Evolutionary conservation across 768 basidiomycete genomes (phyloP).

Genomic region (Thelephora ganbajun): DNA sequence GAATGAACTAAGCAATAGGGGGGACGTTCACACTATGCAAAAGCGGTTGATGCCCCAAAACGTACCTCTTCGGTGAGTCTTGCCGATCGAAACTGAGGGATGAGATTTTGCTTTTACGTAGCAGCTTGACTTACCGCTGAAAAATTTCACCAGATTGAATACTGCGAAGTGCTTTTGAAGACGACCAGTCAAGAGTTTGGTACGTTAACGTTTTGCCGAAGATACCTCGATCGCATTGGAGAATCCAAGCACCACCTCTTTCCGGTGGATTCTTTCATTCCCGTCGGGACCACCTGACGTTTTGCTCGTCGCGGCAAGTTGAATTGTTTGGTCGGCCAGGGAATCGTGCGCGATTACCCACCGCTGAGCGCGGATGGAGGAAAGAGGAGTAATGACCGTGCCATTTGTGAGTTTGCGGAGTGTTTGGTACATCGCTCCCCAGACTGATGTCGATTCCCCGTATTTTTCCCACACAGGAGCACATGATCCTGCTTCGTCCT

Average conservation of each 20-base stretch:
- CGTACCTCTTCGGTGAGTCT: constrained; percentile 57
- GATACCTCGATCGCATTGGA: constrained; percentile 86
- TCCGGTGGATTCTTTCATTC: neutral
- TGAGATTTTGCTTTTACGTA: no score
- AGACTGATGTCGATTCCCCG: no score
- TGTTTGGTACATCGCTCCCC: no score
- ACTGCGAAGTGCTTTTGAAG: constrained; percentile 76
- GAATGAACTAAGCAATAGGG: constrained; percentile 32
- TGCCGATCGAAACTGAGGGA: neutral
- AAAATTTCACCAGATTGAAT: constrained; percentile 38
- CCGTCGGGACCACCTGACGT: no score
- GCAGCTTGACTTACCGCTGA: no score
- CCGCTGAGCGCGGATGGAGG: constrained; percentile 86
- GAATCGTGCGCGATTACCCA: constrained; percentile 84
- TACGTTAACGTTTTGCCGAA: constrained; percentile 87
- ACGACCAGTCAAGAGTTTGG: constrained; percentile 89
- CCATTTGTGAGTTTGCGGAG: constrained; percentile 51
- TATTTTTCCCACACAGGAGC: no score
- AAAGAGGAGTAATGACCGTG: constrained; percentile 80
- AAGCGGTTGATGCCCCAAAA: constrained; percentile 50
- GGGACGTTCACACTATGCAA: constrained; percentile 92
- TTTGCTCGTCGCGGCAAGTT: constrained; percentile 32
- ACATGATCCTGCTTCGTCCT: constrained; percentile 74
- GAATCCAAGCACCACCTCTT: constrained; percentile 92
- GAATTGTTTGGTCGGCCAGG: constrained; percentile 78